Evolutionary conservation across 2,329 filamentous ascomycete genomes (phyloP).

Genomic region (Aspergillus texensis): DNA sequence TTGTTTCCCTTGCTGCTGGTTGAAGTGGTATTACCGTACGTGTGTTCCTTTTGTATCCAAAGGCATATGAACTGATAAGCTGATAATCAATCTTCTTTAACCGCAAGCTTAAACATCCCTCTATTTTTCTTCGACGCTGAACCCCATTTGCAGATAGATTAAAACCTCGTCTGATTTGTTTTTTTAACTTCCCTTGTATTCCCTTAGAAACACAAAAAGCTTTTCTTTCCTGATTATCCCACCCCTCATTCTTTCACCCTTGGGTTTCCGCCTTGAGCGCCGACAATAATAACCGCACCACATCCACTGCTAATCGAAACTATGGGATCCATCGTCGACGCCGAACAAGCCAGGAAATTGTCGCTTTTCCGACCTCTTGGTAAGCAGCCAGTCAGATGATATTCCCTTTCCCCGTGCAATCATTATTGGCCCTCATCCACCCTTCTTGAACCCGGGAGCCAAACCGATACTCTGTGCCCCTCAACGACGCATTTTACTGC

Average conservation of each 20-base stretch:
- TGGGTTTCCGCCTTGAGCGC: constrained; percentile 27
- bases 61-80: neutral
- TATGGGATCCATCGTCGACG: constrained; percentile 37
- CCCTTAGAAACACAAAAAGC: neutral
- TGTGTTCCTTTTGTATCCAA: neutral
- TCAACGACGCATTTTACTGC: constrained; percentile 11
- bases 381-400: constrained; percentile 42
- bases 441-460: constrained; percentile 5
- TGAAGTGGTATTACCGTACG: neutral
- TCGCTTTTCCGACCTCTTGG: constrained; percentile 49
- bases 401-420: constrained; percentile 34
- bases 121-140: neutral
- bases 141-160: neutral
- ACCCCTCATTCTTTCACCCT: constrained; percentile 1
- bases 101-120: neutral
- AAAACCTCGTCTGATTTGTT: neutral
- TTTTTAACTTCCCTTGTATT: neutral
- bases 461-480: constrained; percentile 14
- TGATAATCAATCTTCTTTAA: neutral
- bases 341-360: constrained; percentile 45
- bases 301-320: constrained; percentile 12
- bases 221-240: neutral
- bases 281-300: constrained; percentile 14
- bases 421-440: constrained; percentile 32
- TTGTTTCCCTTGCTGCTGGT: neutral